Evolutionary conservation across 768 basidiomycete genomes (phyloP).

Genomic region (Termitomyces sp.): DNA sequence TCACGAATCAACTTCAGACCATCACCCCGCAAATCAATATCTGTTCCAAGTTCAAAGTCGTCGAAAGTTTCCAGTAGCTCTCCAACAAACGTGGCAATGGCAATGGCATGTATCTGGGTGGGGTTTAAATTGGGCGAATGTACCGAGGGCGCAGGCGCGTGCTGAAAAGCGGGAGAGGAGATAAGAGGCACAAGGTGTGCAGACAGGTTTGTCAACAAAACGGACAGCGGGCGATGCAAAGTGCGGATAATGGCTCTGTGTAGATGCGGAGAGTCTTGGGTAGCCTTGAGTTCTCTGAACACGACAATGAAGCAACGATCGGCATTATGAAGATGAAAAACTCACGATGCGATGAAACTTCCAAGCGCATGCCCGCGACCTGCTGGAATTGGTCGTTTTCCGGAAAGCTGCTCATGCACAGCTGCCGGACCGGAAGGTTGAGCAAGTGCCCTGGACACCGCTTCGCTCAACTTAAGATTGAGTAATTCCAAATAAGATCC

Average conservation of each 20-base stretch:
- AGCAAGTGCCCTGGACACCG: conserved; percentile 70
- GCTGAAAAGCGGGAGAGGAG: conserved; percentile 59
- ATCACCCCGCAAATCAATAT: conserved; percentile 61
- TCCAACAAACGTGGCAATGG: conserved; percentile 65
- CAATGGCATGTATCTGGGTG: conserved; percentile 69
- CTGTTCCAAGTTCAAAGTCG: conserved; percentile 57
- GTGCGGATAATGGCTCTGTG: conserved; percentile 68
- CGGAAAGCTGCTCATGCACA: conserved; percentile 52
- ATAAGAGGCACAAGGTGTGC: conserved; percentile 63
- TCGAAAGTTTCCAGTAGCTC: conserved; percentile 74
- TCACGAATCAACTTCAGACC: conserved; percentile 69
- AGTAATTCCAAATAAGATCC: conserved; percentile 79
- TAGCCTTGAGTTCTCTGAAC: conserved; percentile 65
- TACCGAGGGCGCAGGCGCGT: conserved; percentile 45
- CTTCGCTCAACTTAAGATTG: conserved; percentile 75
- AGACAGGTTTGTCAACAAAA: conserved; percentile 68
- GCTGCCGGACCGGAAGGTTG: conserved; percentile 57
- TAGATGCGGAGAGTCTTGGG: conserved; percentile 60
- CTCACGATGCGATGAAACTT: conserved; percentile 67
- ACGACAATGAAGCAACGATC: conserved; percentile 12
- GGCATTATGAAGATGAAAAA: conserved; percentile 17
- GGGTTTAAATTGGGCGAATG: conserved; percentile 55
- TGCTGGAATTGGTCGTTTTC: conserved; percentile 69
- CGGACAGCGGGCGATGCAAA: conserved; percentile 74
- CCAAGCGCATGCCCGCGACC: conserved; percentile 72